Conservation (phyloP, 179 eudicot species). For the Drosera spatulata region DNA sequence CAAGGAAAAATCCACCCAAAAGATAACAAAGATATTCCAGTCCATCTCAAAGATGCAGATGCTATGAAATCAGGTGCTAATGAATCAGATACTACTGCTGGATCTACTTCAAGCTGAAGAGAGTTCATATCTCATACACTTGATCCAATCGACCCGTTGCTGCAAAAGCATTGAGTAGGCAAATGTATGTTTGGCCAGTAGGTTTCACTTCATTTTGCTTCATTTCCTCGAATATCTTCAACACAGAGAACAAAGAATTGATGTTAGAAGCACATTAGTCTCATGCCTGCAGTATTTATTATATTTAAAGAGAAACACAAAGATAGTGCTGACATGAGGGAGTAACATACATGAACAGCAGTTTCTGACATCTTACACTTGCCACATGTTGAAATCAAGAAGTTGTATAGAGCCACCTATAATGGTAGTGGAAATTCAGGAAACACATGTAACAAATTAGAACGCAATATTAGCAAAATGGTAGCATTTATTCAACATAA, state of each 20-base stretch:
- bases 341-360: conserved; percentile 52
- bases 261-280: neutral
- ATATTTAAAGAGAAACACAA: neutral
- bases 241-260: conserved; percentile 10
- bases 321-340: neutral
- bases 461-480: neutral
- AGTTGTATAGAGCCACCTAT: conserved; percentile 76
- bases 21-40: too few relatives aligned
- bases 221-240: conserved; percentile 89
- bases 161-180: conserved; percentile 89
- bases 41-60: too few relatives aligned
- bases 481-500: too few relatives aligned
- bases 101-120: neutral
- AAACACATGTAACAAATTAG: conserved; percentile 1
- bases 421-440: neutral
- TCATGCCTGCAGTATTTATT: neutral
- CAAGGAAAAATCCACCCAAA: too few relatives aligned
- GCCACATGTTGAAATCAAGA: conserved; percentile 76
- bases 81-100: too few relatives aligned
- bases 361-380: conserved; percentile 65
- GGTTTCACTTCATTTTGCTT: conserved; percentile 87
- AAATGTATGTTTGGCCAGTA: conserved; percentile 83
- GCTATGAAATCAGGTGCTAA: too few relatives aligned
- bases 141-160: conserved; percentile 67
- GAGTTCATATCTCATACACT: conserved; percentile 41